Evolutionary conservation across 2,329 filamentous ascomycete species (phyloP).

Genomic region (Sordariomycetes sp.): DNA sequence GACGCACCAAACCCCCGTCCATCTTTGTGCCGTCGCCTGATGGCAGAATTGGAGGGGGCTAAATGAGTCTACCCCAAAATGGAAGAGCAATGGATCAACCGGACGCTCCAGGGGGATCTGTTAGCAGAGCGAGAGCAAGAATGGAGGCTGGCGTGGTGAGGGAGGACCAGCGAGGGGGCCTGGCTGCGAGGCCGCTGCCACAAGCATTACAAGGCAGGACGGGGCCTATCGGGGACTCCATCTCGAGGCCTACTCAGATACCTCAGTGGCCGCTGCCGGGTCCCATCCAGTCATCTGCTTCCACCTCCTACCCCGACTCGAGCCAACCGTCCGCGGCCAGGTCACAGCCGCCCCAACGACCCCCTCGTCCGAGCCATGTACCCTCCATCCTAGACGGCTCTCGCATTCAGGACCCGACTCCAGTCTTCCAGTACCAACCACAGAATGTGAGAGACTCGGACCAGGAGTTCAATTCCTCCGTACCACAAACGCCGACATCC

Average conservation of each 20-base stretch:
- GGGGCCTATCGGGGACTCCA: slow-evolving; percentile 26
- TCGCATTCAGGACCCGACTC: slow-evolving; percentile 42
- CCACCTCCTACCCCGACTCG: slow-evolving; percentile 22
- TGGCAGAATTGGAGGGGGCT: slow-evolving; percentile 11
- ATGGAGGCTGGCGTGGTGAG: slow-evolving; percentile 21
- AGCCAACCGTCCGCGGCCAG: slow-evolving; percentile 41
- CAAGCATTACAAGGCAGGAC: slow-evolving; percentile 23
- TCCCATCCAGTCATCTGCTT: slow-evolving; percentile 22
- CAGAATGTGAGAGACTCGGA: slow-evolving; percentile 23
- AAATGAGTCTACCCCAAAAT: slow-evolving; percentile 48
- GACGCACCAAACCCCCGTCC: background rate
- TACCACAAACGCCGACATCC: slow-evolving; percentile 35
- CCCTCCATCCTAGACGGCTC: slow-evolving; percentile 18
- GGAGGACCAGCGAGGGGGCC: slow-evolving; percentile 13
- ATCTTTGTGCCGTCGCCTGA: background rate
- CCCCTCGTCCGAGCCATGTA: slow-evolving; percentile 41
- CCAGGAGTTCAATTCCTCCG: slow-evolving; percentile 25
- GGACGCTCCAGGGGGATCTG: slow-evolving; percentile 32
- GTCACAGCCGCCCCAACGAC: slow-evolving; percentile 43
- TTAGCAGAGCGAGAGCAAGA: slow-evolving; percentile 35
- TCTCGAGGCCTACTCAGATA: slow-evolving; percentile 40
- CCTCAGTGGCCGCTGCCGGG: slow-evolving; percentile 41
- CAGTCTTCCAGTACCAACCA: slow-evolving; percentile 36
- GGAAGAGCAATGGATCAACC: slow-evolving; percentile 39
- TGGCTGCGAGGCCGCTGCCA: slow-evolving; percentile 16